phyloP scores from a whole-genome alignment of 176 grass and related monocot species.

The Oryza longistaminata region DNA sequence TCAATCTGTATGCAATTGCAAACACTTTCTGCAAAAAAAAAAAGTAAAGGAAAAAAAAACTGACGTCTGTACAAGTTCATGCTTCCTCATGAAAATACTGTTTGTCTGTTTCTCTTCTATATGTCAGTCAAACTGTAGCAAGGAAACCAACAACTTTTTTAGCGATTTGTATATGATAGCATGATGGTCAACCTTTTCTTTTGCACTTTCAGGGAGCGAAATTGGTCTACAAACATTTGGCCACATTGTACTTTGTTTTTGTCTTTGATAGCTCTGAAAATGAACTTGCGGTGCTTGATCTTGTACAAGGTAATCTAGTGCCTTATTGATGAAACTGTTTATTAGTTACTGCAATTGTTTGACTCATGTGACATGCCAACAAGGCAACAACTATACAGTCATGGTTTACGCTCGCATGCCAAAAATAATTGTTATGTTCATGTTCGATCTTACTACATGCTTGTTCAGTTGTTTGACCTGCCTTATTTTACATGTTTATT shows the following conservation, averaged over 20 bases:
- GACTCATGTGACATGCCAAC: neutral
- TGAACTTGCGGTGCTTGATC: slow-evolving; percentile 93
- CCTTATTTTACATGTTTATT: slow-evolving; percentile 1
- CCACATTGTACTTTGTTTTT: slow-evolving; percentile 88
- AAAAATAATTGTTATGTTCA: neutral
- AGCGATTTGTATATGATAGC: neutral
- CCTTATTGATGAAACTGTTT: neutral
- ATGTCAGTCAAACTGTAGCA: neutral
- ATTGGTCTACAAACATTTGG: slow-evolving; percentile 94
- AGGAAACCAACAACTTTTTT: neutral
- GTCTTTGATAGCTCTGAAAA: slow-evolving; percentile 88
- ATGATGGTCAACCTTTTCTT: neutral
- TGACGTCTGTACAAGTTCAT: neutral
- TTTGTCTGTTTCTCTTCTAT: neutral
- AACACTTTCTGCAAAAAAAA: neutral
- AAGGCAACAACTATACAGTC: neutral
- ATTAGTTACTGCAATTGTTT: slow-evolving; percentile 5
- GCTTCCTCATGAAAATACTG: neutral
- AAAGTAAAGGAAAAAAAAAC: neutral
- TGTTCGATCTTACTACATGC: neutral
- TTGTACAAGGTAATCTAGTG: slow-evolving; percentile 79
- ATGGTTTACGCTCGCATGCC: neutral
- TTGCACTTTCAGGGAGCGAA: slow-evolving; percentile 58
- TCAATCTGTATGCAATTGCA: neutral
- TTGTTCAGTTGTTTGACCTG: neutral